Conservation (phyloP, 768 basidiomycete genomes). For the Boletus huronensis region DNA sequence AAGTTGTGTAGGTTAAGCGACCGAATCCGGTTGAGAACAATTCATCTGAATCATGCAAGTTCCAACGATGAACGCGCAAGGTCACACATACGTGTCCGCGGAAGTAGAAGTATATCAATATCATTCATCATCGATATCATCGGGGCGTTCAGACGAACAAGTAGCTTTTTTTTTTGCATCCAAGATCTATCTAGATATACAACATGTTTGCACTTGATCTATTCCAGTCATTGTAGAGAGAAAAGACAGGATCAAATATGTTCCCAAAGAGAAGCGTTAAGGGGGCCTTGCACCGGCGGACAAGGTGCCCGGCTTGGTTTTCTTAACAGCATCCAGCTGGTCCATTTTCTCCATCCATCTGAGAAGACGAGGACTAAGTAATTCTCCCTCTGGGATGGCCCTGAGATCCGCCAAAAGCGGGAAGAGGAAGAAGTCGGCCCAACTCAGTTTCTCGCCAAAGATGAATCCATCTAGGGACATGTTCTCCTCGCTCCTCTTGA, state of each 20-base stretch:
- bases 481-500: constrained; percentile 13
- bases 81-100: background rate
- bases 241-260: background rate
- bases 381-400: constrained; percentile 25
- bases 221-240: background rate
- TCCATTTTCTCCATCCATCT: constrained; percentile 28
- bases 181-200: background rate
- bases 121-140: background rate
- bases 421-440: constrained; percentile 35
- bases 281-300: constrained; percentile 26
- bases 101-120: no score
- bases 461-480: constrained; percentile 30
- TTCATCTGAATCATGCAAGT: background rate
- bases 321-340: constrained; percentile 21
- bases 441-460: constrained; percentile 27
- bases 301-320: constrained; percentile 25
- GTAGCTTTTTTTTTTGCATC: background rate
- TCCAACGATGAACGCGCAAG: background rate
- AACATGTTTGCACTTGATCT: background rate
- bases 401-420: constrained; percentile 30
- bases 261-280: background rate
- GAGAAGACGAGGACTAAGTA: constrained; percentile 22
- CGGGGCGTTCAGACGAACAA: background rate
- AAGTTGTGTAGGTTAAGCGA: background rate
- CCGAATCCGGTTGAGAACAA: background rate